Evolutionary conservation across 495 filamentous ascomycete genomes (phyloP).

Genomic region (Aspergillus sclerotiicarbonarius): DNA sequence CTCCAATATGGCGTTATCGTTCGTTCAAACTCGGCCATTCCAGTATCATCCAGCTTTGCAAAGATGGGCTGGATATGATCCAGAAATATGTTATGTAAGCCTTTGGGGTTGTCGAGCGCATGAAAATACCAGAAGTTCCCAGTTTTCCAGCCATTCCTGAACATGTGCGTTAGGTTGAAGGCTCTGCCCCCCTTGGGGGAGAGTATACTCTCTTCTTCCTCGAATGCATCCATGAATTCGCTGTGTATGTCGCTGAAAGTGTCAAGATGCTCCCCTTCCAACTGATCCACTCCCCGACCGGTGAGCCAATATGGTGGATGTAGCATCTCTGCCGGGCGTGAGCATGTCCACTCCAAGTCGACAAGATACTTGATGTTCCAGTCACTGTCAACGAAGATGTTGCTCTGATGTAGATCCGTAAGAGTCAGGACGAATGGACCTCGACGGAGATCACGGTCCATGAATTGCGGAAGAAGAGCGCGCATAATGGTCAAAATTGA

Average conservation of each 20-base stretch:
- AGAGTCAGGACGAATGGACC: slow-evolving; percentile 26
- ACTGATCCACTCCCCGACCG: slow-evolving; percentile 18
- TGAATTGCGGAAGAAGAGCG: slow-evolving; percentile 22
- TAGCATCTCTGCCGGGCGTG: slow-evolving; percentile 16
- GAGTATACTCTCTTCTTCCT: slow-evolving; percentile 18
- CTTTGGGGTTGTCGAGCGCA: slow-evolving; percentile 11
- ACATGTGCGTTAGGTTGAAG: background rate
- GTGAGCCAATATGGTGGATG: slow-evolving; percentile 9
- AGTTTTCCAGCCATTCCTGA: slow-evolving; percentile 13
- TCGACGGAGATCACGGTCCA: slow-evolving; percentile 15
- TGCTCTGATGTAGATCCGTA: slow-evolving; percentile 29
- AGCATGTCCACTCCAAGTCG: slow-evolving; percentile 28
- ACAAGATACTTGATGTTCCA: slow-evolving; percentile 24
- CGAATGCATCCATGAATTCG: slow-evolving; percentile 17
- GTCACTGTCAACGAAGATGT: slow-evolving; percentile 35
- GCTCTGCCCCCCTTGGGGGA: background rate
- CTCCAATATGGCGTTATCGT: background rate
- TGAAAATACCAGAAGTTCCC: slow-evolving; percentile 23
- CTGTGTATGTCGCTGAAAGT: slow-evolving; percentile 7
- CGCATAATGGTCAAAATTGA: slow-evolving; percentile 28
- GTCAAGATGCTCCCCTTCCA: slow-evolving; percentile 11
- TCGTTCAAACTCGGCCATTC: background rate
- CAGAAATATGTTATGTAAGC: slow-evolving; percentile 8
- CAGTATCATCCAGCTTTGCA: background rate
- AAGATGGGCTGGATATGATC: background rate